Evolutionary conservation across 164 flowering plant genomes (phyloP).

Genomic region (Chimonanthus salicifolius): DNA sequence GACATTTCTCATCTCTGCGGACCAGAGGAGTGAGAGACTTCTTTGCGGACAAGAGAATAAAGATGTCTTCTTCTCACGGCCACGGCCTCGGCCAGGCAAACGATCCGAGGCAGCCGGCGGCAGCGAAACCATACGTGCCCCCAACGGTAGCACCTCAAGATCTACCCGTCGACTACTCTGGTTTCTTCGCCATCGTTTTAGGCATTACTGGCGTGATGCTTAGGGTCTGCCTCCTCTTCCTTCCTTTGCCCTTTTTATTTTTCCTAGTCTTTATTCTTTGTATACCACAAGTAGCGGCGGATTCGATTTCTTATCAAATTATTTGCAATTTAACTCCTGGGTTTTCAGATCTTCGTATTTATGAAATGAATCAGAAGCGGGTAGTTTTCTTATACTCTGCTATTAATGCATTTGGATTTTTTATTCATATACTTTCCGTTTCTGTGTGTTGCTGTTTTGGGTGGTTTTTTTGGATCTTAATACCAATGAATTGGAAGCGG

Average conservation of each 20-base stretch:
- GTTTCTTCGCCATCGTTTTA: conserved; percentile 75
- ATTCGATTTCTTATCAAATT: too few species aligned
- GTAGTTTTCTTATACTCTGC: background rate
- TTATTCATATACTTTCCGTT: background rate
- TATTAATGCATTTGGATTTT: too few species aligned
- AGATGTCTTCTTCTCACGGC: conserved; percentile 36
- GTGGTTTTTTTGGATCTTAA: background rate
- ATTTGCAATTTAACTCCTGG: background rate
- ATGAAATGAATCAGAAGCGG: background rate
- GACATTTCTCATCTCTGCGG: too few species aligned
- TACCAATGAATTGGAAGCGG: background rate
- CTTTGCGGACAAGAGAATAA: too few species aligned
- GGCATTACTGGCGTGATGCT: conserved; percentile 85
- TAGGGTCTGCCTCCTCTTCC: conserved; percentile 34
- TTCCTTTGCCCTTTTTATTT: background rate
- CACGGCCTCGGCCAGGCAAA: conserved; percentile 18
- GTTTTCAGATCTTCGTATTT: background rate
- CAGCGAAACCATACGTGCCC: conserved; percentile 59
- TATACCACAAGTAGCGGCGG: too few species aligned
- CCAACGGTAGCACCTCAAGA: conserved; percentile 49
- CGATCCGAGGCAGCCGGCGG: conserved; percentile 85
- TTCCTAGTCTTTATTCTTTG: too few species aligned
- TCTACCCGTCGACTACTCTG: conserved; percentile 82
- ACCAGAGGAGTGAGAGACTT: too few species aligned
- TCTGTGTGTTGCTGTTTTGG: background rate